These are phyloP conservation scores for Ceratobasidium sp. DNA, from an alignment of 1,284 basidiomycete species.

Conservation along the genomic window DNA sequence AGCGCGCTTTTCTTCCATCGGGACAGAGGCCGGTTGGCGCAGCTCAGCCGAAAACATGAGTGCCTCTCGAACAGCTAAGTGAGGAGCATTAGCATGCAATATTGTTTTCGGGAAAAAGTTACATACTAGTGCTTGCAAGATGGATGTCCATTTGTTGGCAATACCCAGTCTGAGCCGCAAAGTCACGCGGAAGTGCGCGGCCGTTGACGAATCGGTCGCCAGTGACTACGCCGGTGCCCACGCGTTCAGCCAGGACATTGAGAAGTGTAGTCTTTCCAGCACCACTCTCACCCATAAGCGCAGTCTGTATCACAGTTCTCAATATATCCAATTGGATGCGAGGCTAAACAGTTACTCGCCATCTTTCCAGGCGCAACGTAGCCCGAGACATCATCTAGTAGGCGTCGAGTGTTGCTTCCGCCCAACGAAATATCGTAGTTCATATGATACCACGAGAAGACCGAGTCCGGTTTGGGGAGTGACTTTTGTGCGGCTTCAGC, in stretches of 20 bases:
- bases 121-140: slow-evolving; percentile 65
- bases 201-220: slow-evolving; percentile 86
- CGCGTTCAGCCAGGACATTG: slow-evolving; percentile 84
- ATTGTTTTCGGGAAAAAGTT: not conserved
- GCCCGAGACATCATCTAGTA: slow-evolving; percentile 84
- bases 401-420: slow-evolving; percentile 64
- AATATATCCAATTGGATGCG: not conserved
- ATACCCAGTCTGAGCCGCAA: slow-evolving; percentile 80
- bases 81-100: slow-evolving; percentile 45
- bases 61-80: slow-evolving; percentile 78
- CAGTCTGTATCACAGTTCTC: slow-evolving; percentile 56
- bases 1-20: slow-evolving; percentile 77
- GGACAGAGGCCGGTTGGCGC: slow-evolving; percentile 76
- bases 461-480: slow-evolving; percentile 39
- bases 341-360: slow-evolving; percentile 61
- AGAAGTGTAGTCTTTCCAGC: slow-evolving; percentile 79
- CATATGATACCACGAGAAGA: slow-evolving; percentile 73
- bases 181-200: slow-evolving; percentile 72
- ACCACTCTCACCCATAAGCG: slow-evolving; percentile 76
- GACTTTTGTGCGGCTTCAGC: slow-evolving; percentile 5
- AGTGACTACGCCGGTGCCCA: slow-evolving; percentile 79
- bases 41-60: slow-evolving; percentile 83
- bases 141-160: slow-evolving; percentile 86
- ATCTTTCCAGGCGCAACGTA: slow-evolving; percentile 85
- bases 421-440: slow-evolving; percentile 70